A percentile compares a stretch with the other conserved stretches of the same genome.
Evolutionary conservation across 1,284 basidiomycete genomes (phyloP).

Genomic region (Tremellales sp.): DNA sequence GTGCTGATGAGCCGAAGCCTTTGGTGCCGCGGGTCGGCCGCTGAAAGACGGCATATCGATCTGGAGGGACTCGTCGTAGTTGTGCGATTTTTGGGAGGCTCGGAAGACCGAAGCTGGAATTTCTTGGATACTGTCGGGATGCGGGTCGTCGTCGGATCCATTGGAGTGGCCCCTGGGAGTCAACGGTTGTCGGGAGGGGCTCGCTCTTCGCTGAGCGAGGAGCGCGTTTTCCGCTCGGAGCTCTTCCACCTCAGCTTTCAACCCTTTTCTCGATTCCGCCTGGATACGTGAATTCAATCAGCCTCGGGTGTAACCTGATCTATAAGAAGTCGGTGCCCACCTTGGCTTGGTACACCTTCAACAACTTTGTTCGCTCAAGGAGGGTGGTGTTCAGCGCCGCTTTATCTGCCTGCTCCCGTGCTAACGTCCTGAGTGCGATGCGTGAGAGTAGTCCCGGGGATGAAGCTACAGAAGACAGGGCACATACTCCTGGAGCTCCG

Average conservation of each 20-base stretch:
- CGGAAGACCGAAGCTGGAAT: constrained; percentile 6
- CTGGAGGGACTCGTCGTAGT: constrained; percentile 26
- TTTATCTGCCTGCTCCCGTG: constrained; percentile 14
- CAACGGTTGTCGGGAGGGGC: not conserved
- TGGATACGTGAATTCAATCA: constrained; percentile 5
- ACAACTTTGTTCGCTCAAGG: constrained; percentile 21
- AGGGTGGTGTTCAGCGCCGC: constrained; percentile 11
- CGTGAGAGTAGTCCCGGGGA: not conserved
- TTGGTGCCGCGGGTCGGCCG: not conserved
- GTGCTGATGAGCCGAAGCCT: constrained; percentile 3
- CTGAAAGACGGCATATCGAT: constrained; percentile 14
- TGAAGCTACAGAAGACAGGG: not conserved
- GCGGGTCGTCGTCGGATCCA: not conserved
- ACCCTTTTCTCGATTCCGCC: constrained; percentile 25
- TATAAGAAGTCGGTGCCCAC: constrained; percentile 16
- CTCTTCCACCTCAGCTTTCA: constrained; percentile 19
- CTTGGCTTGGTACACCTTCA: constrained; percentile 23
- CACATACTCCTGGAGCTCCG: constrained; percentile 15
- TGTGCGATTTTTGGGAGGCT: not conserved
- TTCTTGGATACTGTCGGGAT: constrained; percentile 8
- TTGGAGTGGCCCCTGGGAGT: not conserved
- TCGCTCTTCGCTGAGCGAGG: constrained; percentile 10
- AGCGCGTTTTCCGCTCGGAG: constrained; percentile 22
- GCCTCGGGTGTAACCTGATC: not conserved
- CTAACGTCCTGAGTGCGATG: constrained; percentile 8